Conservation (phyloP, 768 basidiomycete species). For the Macrocybe gigantea region DNA sequence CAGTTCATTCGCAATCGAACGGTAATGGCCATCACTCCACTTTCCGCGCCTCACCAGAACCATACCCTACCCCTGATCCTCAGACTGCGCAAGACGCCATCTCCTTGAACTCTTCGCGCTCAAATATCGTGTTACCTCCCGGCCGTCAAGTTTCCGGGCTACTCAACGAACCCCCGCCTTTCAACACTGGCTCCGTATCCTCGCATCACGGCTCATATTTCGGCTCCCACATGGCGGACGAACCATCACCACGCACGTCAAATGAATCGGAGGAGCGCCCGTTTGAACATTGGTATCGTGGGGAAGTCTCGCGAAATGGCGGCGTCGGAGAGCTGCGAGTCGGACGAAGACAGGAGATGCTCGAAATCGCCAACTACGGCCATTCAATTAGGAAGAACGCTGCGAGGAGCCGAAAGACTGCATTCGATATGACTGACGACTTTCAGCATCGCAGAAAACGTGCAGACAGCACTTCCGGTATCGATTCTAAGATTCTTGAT, state of each 20-base stretch:
- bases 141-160: slow-evolving; percentile 41
- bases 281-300: slow-evolving; percentile 88
- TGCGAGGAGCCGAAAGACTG: slow-evolving; percentile 15
- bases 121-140: slow-evolving; percentile 22
- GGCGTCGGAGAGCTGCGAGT: slow-evolving; percentile 83
- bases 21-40: slow-evolving; percentile 15
- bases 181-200: slow-evolving; percentile 38
- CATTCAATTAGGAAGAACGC: slow-evolving; percentile 42
- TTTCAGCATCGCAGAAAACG: slow-evolving; percentile 39
- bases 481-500: slow-evolving; percentile 46
- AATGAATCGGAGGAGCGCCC: slow-evolving; percentile 77
- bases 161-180: slow-evolving; percentile 62
- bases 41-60: slow-evolving; percentile 10
- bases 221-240: slow-evolving; percentile 15
- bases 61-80: slow-evolving; percentile 7
- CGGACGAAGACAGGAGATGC: slow-evolving; percentile 73
- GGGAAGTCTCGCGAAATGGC: slow-evolving; percentile 80
- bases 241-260: slow-evolving; percentile 48
- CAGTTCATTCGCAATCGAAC: slow-evolving; percentile 22
- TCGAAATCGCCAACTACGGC: slow-evolving; percentile 84
- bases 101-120: slow-evolving; percentile 22
- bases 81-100: slow-evolving; percentile 21
- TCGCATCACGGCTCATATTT: slow-evolving; percentile 31
- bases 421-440: slow-evolving; percentile 15
- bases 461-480: slow-evolving; percentile 59